Percentiles rank a stretch among this genome's conserved stretches.
phyloP scores from a whole-genome alignment of 2,329 filamentous ascomycete genomes.

The Fusarium buharicum region DNA sequence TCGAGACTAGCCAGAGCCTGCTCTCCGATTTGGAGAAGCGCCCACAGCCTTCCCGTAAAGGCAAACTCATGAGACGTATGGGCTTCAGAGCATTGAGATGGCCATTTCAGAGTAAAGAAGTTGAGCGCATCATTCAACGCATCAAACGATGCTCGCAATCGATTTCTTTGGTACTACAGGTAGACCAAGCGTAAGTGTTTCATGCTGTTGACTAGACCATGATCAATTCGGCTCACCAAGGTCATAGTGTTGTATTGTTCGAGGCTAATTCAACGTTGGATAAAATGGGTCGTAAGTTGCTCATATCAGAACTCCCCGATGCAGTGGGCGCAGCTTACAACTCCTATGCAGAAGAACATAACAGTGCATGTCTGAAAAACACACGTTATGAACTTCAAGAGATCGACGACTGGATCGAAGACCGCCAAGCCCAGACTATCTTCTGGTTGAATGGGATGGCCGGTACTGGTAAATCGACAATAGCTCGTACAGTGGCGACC shows the following conservation, averaged over 20 bases:
- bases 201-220: no score
- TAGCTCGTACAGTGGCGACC: neutral
- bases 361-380: slow-evolving; percentile 46
- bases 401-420: slow-evolving; percentile 11
- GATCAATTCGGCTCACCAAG: no score
- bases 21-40: neutral
- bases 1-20: neutral
- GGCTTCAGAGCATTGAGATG: slow-evolving; percentile 52
- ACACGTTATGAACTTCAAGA: slow-evolving; percentile 48
- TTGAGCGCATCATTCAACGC: slow-evolving; percentile 41
- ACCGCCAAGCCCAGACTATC: neutral
- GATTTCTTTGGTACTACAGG: slow-evolving; percentile 47
- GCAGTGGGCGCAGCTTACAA: slow-evolving; percentile 49
- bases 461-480: slow-evolving; percentile 9
- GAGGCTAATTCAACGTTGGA: neutral
- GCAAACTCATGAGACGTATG: slow-evolving; percentile 48
- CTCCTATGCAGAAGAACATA: slow-evolving; percentile 49
- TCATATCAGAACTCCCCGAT: slow-evolving; percentile 14
- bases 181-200: slow-evolving; percentile 49
- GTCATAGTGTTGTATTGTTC: neutral
- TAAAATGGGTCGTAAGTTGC: no score
- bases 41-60: slow-evolving; percentile 11
- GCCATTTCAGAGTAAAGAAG: slow-evolving; percentile 42
- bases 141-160: slow-evolving; percentile 45
- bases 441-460: slow-evolving; percentile 11